Evolutionary conservation across 1,139 yeast genomes (phyloP), one percentile per base, ranked within the genome.

Genomic region (Wickerhamiella pararugosa): DNA sequence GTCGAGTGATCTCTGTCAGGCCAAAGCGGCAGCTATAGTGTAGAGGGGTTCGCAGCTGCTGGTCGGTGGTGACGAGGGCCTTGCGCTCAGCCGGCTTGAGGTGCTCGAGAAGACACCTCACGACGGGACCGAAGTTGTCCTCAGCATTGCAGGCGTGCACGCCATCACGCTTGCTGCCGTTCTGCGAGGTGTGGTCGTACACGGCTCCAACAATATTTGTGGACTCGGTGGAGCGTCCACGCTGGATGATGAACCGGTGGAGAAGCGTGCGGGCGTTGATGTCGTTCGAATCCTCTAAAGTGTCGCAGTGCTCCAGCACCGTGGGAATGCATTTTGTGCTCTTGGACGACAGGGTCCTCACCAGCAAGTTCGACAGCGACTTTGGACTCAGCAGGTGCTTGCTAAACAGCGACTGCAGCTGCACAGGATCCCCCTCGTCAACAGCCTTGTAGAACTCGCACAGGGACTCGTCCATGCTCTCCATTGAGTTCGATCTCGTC

Each of bases 11-110:
- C 41, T 71, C 73, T 47, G 73, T 75, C 44, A 87, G 67, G 0
- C 97, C 97, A 57, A 78, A 84, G 54, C 83, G 93, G 1, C 93
- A 79, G 10, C 94, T 76, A 59, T 87, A 87, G 61, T 90, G 97
- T 44, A 90, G 65, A 0, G 97, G 94, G 1, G 95, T 80, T 49
- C 96, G 71, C 45, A 68, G 68, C 55, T 84, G 82, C 47, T 74
- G 76, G 57, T 90, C 98, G 39, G 71, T 70, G 36, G 78, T 76
- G 42, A 76, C 62, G 37, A 86, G 64, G 1, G 72, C 70, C 2
- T 66, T 58, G 45, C 75, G 69, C 46, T 79, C 68, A 50, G 66
- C 66, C 9, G 69, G 66, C 7, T 74, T 75, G 39, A 79, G 58
- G 39, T 68, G 65, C 21, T 66, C 63, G 41, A 82, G 64, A 32